Evolutionary conservation across 257 asterid genomes (phyloP), one percentile per base, ranked within the genome.

Genomic region (Thymus quinquecostatus): DNA sequence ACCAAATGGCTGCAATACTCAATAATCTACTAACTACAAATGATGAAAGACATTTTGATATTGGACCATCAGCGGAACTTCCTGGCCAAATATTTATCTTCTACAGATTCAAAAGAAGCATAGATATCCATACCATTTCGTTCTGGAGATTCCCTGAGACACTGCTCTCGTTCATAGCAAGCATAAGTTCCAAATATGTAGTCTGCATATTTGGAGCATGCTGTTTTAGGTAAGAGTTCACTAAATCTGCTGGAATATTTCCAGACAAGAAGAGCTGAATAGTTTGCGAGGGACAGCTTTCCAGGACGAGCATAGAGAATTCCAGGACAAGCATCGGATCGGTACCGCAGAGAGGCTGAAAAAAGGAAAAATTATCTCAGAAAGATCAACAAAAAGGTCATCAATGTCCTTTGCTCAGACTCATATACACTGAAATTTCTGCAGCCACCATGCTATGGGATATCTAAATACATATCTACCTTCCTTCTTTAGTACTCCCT

Each of bases 311-410:
- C 96, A 88, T 82, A 68, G 99, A 89, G 78, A 81, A 92, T 84
- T 92, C 98, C 85, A 95, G 90, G 77, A 95, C 97, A 78, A 95
- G 98, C 90, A 88, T 85, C 33, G 98, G 98, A 60, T 92, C 97
- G 32, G 88, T 83, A 75, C 86, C 89, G 83, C 99, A 89, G 38
- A 95, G 88, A 80, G 99, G 97, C 98, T 92, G 89, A 71, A 75
- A 82, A 66, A 53, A 4, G 44, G 61, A 66, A 29, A 64, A 71
- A 65, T 33, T 36, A 5, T 54, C 10, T 61, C 43, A 66, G 54
- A 70, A 64, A 61, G 10, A 63, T 50, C 53, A 77, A 69, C 60
- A 28, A 59, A 58, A 64, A 64, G 56, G 68, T 40, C 73, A 69
- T 50, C 74, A 57, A 43, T 45, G 60, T 40, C 43, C 48, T 33